These are phyloP conservation scores for Ascocoryne sarcoides DNA, from an alignment of 2,329 filamentous ascomycete genomes.

Conservation along the genomic window DNA sequence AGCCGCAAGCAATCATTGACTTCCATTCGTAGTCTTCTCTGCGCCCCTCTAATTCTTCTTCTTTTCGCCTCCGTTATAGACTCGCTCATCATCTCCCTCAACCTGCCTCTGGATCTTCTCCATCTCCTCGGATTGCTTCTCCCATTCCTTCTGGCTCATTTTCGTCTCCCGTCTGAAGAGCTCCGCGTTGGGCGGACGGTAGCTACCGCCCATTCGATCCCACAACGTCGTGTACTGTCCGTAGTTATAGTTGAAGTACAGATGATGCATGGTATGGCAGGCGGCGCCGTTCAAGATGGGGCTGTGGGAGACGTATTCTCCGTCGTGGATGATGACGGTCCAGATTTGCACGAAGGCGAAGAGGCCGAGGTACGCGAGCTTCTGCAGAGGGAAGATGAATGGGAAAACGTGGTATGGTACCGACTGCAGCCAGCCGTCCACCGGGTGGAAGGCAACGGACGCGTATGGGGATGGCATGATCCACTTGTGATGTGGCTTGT, in stretches of 20 bases:
- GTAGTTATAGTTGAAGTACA: constrained; percentile 86
- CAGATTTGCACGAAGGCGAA: constrained; percentile 95
- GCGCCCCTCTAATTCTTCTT: constrained; percentile 8
- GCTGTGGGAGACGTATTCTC: constrained; percentile 85
- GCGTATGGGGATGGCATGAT: constrained; percentile 96
- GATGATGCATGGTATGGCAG: constrained; percentile 86
- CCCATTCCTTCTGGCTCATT: constrained; percentile 74
- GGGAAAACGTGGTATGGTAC: constrained; percentile 90
- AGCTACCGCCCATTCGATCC: constrained; percentile 81
- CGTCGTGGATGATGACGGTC: constrained; percentile 94
- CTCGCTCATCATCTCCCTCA: constrained; percentile 36
- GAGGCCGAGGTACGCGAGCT: constrained; percentile 74
- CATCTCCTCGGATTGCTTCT: constrained; percentile 69
- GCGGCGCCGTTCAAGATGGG: constrained; percentile 91
- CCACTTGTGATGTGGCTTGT: constrained; percentile 99
- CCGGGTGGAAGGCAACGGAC: constrained; percentile 86
- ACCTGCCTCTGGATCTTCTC: constrained; percentile 45
- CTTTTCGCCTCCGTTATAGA: constrained; percentile 16
- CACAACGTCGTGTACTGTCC: constrained; percentile 90
- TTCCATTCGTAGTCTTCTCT: too few relatives aligned
- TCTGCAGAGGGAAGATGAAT: constrained; percentile 86
- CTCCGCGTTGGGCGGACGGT: constrained; percentile 76
- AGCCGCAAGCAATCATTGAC: too few relatives aligned
- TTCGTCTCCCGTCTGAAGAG: constrained; percentile 79
- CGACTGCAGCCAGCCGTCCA: constrained; percentile 84